A percentile compares a stretch with the other conserved stretches of the same genome.
phyloP scores from a whole-genome alignment of 176 grass and related monocot genomes.

The Juncus inflexus region DNA sequence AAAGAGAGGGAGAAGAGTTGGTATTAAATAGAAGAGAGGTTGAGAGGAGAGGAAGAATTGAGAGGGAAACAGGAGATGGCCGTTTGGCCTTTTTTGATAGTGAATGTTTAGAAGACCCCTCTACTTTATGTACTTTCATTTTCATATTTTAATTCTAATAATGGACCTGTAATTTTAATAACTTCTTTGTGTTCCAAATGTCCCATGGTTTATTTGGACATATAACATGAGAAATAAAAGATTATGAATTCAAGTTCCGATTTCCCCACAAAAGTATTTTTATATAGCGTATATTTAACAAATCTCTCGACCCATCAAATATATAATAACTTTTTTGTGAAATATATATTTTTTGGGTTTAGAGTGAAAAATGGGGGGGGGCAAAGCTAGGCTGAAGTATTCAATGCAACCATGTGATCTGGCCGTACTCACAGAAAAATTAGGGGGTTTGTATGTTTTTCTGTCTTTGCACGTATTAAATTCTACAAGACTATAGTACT shows the following conservation, averaged over 20 bases:
- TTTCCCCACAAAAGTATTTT: too few relatives aligned
- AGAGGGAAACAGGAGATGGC: conserved; percentile 20
- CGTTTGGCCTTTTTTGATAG: conserved; percentile 7
- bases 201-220: too few relatives aligned
- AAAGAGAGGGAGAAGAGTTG: background rate
- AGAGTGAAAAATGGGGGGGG: too few relatives aligned
- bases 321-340: too few relatives aligned
- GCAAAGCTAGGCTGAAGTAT: conserved; percentile 12
- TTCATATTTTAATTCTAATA: background rate
- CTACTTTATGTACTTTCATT: background rate
- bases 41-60: conserved; percentile 5
- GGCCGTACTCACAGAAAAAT: conserved; percentile 6
- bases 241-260: too few relatives aligned
- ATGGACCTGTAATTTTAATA: background rate
- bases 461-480: background rate
- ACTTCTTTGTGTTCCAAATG: too few relatives aligned
- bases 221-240: too few relatives aligned
- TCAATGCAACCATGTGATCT: conserved; percentile 13
- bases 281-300: too few relatives aligned
- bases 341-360: too few relatives aligned
- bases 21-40: background rate
- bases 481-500: background rate
- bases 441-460: background rate
- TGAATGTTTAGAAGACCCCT: conserved; percentile 12
- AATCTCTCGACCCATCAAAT: too few relatives aligned